Evolutionary conservation across 305 asterid genomes (phyloP), one percentile per base, ranked within the genome.

Genomic region (Fraxinus xanthoxyloides): DNA sequence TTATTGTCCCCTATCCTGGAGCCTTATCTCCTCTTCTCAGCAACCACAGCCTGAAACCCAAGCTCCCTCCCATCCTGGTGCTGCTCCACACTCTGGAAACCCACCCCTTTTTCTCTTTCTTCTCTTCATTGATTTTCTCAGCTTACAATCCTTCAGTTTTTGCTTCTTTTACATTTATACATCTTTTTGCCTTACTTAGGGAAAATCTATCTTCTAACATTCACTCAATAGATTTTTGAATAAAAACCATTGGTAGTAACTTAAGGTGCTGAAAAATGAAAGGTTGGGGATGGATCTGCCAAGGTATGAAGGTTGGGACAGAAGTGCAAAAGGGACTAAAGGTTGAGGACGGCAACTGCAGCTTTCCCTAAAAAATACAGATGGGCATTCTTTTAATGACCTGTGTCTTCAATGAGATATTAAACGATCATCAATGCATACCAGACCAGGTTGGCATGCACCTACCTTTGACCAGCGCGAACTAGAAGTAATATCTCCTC

Each of bases 391-490:
- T 34, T 15, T 75, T 3, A 36, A 28, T 23, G 36, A 54, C 74
- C 80, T 48, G 80, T 8, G 31, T 65, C 72, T 46, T 48, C 80
- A 70, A 8, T 35, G 77, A 21, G 51, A 54, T 76, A n/a, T 73
- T 54, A 24, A 74, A 23, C 15, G 51, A 59, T 54, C 74, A 12
- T 61, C n/a, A 28, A 65, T 46, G 67, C 83, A 73, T 72, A 63
- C 63, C 77, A n/a, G 24, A 9, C 46, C 61, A 56, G 19, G 24
- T 56, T 59, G 67, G 72, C 54, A 51, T 30, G 48, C 61, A 80
- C 83, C 59, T 83, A 94, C 99, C 97, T 92, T 97, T 51, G 98
- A 97, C 99, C 99, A 97, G 83, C 98, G 95, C 30, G 97, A 90
- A 81, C 77, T 87, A 76, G 89, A 87, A 79, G 91, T 88, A 83